phyloP scores from a whole-genome alignment of 805 yeast species.

The Kazachstania psychrophila region DNA sequence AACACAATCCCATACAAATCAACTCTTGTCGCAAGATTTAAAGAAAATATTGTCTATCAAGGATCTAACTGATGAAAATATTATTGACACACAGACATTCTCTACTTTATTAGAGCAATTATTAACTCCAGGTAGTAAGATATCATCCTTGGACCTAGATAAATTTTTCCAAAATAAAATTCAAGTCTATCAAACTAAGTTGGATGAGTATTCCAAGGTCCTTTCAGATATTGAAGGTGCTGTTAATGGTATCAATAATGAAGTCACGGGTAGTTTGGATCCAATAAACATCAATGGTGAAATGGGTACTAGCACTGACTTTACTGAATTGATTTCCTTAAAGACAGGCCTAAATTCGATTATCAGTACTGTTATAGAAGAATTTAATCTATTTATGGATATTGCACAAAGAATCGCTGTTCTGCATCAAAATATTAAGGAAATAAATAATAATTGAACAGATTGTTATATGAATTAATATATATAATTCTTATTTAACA shows the following conservation, averaged over 20 bases:
- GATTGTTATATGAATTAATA: too few species aligned
- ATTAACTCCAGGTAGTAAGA: slow-evolving; percentile 44
- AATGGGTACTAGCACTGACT: slow-evolving; percentile 1
- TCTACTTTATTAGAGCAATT: slow-evolving; percentile 45
- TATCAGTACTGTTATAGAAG: slow-evolving; percentile 55
- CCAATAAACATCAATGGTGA: not conserved
- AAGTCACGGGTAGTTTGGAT: slow-evolving; percentile 24
- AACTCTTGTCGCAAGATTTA: slow-evolving; percentile 45
- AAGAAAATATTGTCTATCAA: slow-evolving; percentile 40
- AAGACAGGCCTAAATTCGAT: slow-evolving; percentile 38
- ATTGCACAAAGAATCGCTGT: slow-evolving; percentile 66
- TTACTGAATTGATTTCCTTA: slow-evolving; percentile 16
- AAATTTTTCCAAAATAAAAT: slow-evolving; percentile 43
- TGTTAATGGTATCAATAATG: slow-evolving; percentile 50
- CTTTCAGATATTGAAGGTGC: slow-evolving; percentile 49
- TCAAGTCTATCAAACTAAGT: slow-evolving; percentile 32
- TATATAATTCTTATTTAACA: too few species aligned
- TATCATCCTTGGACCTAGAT: slow-evolving; percentile 48
- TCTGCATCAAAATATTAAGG: slow-evolving; percentile 46
- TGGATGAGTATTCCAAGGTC: slow-evolving; percentile 42
- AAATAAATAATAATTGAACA: slow-evolving; percentile 5
- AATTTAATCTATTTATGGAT: slow-evolving; percentile 64
- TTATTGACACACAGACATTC: slow-evolving; percentile 42
- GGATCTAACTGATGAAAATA: slow-evolving; percentile 32
- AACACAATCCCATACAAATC: slow-evolving; percentile 54